Percentiles rank a stretch among this genome's conserved stretches.
Conservation (phyloP, 2,329 filamentous ascomycete species). For the Cordyceps militaris region DNA sequence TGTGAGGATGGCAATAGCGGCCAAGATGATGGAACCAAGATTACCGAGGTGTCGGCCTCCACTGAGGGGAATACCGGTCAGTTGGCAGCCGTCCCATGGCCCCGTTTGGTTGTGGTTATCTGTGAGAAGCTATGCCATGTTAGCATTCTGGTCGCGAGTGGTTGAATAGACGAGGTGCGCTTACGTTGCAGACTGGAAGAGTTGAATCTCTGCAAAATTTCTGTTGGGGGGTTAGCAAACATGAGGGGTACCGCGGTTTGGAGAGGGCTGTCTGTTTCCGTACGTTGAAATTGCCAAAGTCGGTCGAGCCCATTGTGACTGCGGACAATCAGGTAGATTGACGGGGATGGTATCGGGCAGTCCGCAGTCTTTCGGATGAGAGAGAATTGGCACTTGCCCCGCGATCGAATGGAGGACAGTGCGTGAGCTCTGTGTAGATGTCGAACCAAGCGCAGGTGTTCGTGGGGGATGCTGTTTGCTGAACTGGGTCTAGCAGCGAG, state of each 20-base stretch:
- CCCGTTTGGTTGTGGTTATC: slow-evolving; percentile 51
- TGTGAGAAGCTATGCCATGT: slow-evolving; percentile 53
- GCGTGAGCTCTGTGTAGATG: slow-evolving; percentile 3
- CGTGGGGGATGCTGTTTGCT: slow-evolving; percentile 8
- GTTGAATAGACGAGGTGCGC: slow-evolving; percentile 27
- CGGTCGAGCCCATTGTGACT: slow-evolving; percentile 50
- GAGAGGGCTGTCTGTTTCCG: slow-evolving; percentile 12
- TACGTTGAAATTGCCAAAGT: slow-evolving; percentile 56
- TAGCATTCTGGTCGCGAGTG: slow-evolving; percentile 1
- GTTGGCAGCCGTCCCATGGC: slow-evolving; percentile 61
- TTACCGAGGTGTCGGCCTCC: slow-evolving; percentile 66
- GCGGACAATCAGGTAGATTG: slow-evolving; percentile 16
- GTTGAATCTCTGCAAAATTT: slow-evolving; percentile 80
- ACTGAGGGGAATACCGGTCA: slow-evolving; percentile 68
- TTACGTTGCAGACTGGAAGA: slow-evolving; percentile 76
- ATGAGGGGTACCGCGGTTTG: slow-evolving; percentile 10
- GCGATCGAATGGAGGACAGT: background rate
- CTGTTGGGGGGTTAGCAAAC: slow-evolving; percentile 35
- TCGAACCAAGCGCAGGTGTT: slow-evolving; percentile 1
- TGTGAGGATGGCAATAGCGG: slow-evolving; percentile 65
- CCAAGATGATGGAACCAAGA: slow-evolving; percentile 84
- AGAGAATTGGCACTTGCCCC: background rate
- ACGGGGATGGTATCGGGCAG: background rate
- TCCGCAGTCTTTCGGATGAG: background rate
- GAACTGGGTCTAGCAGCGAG: background rate